Conservation (phyloP, 176 grass and related monocot genomes). For the Melocanna baccifera region DNA sequence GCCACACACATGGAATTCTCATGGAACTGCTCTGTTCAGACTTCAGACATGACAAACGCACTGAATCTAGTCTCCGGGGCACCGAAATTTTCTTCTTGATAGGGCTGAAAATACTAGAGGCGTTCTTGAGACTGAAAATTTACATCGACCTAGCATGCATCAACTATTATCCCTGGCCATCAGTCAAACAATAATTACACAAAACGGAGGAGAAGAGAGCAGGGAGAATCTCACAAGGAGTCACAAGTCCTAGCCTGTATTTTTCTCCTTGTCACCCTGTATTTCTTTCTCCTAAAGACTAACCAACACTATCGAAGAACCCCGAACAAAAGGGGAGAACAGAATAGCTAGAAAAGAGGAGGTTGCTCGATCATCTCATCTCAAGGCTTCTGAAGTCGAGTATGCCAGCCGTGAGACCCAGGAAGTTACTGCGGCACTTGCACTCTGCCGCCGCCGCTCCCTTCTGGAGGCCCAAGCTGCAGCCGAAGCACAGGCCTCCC, state of each 20-base stretch:
- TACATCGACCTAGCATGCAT: background rate
- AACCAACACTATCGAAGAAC: constrained; percentile 10
- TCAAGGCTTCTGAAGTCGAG: constrained; percentile 67
- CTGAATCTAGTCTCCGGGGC: background rate
- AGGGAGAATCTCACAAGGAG: background rate
- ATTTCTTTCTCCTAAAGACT: constrained; percentile 4
- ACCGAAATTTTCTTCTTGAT: background rate
- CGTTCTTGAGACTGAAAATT: background rate
- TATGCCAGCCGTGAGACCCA: constrained; percentile 43
- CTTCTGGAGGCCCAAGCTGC: constrained; percentile 46
- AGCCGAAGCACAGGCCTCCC: constrained; percentile 47
- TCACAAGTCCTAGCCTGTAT: background rate
- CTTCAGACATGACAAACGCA: background rate
- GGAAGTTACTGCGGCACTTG: constrained; percentile 49
- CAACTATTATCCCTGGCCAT: background rate
- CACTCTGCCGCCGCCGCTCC: constrained; percentile 21
- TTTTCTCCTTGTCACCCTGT: constrained; percentile 10
- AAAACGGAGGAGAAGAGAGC: constrained; percentile 30
- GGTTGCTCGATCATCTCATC: constrained; percentile 51
- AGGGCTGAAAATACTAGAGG: background rate
- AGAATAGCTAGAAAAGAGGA: background rate
- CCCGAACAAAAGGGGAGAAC: background rate
- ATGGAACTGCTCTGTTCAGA: background rate
- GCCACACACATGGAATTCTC: background rate
- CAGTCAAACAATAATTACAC: constrained; percentile 10